Evolutionary conservation across 371 early-diverging fungal species (phyloP).

Genomic region (Zopfochytrium polystomum): DNA sequence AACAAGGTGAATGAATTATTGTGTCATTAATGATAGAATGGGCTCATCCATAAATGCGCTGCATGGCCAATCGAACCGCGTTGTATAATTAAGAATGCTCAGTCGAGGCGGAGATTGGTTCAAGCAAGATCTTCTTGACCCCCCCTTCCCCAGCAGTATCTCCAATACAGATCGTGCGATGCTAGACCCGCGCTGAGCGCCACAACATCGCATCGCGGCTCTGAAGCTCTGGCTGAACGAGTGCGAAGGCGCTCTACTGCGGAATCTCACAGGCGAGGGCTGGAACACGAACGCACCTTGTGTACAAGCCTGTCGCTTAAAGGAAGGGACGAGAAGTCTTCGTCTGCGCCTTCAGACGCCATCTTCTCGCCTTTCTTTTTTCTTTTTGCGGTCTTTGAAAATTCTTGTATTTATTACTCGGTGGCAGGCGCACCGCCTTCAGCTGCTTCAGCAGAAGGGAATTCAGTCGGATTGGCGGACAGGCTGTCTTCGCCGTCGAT

Average conservation of each 20-base stretch:
- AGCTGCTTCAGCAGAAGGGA: too few relatives aligned
- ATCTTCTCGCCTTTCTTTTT: neutral
- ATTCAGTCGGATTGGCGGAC: too few relatives aligned
- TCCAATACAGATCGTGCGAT: neutral
- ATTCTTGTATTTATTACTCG: too few relatives aligned
- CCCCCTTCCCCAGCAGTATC: neutral
- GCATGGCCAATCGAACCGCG: too few relatives aligned
- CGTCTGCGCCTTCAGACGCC: constrained; percentile 11
- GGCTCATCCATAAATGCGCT: too few relatives aligned
- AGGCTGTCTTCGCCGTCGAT: too few relatives aligned
- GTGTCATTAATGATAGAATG: too few relatives aligned
- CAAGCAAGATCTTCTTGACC: neutral
- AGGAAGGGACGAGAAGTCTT: constrained; percentile 13
- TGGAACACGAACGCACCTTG: constrained; percentile 6
- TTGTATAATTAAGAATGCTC: constrained; percentile 7
- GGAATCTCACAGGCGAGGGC: neutral
- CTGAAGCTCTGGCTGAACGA: neutral
- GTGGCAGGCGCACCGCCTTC: too few relatives aligned
- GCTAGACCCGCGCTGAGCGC: neutral
- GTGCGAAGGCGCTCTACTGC: neutral
- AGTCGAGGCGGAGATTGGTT: neutral
- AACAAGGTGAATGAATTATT: neutral
- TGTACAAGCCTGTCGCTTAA: constrained; percentile 20
- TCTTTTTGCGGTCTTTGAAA: too few relatives aligned
- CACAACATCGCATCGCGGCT: neutral